Evolutionary conservation across 2,329 filamentous ascomycete genomes (phyloP).

Genomic region (Aureobasidium sp.): DNA sequence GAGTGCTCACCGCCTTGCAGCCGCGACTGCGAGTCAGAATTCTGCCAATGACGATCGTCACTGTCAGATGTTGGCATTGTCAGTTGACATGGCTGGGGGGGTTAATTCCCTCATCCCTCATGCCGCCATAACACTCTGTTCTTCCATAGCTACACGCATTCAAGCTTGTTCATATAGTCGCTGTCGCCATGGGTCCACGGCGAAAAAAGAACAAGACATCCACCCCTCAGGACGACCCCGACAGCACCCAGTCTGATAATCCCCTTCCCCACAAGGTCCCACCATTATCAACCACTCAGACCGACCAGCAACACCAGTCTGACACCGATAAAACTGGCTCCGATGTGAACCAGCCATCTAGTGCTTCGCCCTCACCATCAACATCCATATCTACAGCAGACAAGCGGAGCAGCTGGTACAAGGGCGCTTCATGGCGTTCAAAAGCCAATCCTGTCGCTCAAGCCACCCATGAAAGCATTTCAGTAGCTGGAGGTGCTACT

Average conservation of each 20-base stretch:
- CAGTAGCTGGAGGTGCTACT: conserved; percentile 37
- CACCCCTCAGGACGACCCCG: background rate
- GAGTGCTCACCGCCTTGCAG: background rate
- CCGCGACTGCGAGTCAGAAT: background rate
- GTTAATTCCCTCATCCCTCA: background rate
- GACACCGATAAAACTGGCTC: background rate
- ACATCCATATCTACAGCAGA: background rate
- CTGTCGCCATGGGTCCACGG: conserved; percentile 15
- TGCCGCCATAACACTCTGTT: background rate
- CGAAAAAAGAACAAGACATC: conserved; percentile 36
- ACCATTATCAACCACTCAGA: background rate
- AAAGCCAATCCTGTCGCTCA: conserved; percentile 43
- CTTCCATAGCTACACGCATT: background rate
- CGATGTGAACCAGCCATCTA: background rate
- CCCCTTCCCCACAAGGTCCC: background rate
- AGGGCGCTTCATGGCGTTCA: conserved; percentile 36
- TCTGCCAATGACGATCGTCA: background rate
- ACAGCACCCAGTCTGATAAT: conserved; percentile 7
- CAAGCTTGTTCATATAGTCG: background rate
- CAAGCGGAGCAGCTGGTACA: conserved; percentile 36
- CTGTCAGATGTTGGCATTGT: conserved; percentile 6
- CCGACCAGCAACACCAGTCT: background rate
- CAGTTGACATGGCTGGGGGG: background rate
- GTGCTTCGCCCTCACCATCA: background rate
- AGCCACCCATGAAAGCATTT: conserved; percentile 40